Conservation (phyloP, 2,329 filamentous ascomycete genomes). For the Phialemonium atrogriseum region DNA sequence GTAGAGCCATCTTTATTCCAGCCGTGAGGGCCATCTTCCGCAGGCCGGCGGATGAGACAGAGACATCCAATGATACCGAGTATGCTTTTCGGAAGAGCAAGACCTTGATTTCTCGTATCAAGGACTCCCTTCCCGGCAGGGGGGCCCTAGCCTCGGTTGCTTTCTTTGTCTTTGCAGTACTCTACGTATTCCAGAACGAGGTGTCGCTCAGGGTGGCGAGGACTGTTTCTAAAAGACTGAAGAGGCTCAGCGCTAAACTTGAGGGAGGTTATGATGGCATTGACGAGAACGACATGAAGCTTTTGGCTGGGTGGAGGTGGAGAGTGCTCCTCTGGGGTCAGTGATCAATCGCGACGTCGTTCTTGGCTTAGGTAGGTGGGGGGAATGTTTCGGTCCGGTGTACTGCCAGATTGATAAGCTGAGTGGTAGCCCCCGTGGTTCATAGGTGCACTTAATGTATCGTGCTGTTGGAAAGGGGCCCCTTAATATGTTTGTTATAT, state of each 20-base stretch:
- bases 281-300: conserved; percentile 38
- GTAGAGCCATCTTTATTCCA: conserved; percentile 43
- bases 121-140: conserved; percentile 32
- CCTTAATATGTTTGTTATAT: no score
- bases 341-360: conserved; percentile 3
- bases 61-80: conserved; percentile 44
- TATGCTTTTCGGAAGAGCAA: conserved; percentile 46
- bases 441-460: no score
- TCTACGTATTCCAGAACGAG: conserved; percentile 53
- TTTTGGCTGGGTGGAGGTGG: conserved; percentile 49
- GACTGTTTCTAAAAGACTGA: conserved; percentile 41
- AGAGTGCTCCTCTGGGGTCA: conserved; percentile 38
- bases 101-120: conserved; percentile 40
- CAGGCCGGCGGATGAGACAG: conserved; percentile 27
- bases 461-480: no score
- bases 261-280: conserved; percentile 38
- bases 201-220: conserved; percentile 45
- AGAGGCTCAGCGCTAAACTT: conserved; percentile 36
- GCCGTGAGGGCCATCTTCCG: conserved; percentile 43
- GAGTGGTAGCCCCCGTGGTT: no score
- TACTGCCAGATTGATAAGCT: no score
- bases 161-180: conserved; percentile 46
- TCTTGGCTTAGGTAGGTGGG: no score
- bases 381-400: no score
- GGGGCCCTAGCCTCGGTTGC: conserved; percentile 39